phyloP scores from a whole-genome alignment of 1,139 yeast genomes.

The Pichia sp. region DNA sequence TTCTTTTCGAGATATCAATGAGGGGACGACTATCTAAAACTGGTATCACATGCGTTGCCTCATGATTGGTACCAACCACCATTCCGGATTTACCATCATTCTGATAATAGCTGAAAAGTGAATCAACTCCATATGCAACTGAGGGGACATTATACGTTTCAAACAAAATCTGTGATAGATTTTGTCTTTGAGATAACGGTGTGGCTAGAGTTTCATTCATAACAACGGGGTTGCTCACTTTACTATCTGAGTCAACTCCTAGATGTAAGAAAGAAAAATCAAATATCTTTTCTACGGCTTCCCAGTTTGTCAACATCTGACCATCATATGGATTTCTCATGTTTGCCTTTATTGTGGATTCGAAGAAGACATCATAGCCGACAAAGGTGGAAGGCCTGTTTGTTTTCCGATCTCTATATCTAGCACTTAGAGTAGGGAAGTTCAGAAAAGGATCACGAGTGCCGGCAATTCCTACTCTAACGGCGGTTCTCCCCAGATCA shows the following conservation, averaged over 20 bases:
- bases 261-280: constrained; percentile 82
- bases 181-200: constrained; percentile 63
- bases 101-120: constrained; percentile 62
- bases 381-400: constrained; percentile 61
- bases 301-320: constrained; percentile 86
- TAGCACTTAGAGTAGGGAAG: constrained; percentile 67
- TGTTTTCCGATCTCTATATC: constrained; percentile 74
- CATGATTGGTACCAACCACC: constrained; percentile 78
- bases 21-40: constrained; percentile 64
- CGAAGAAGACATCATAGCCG: constrained; percentile 79
- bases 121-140: constrained; percentile 76
- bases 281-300: constrained; percentile 70
- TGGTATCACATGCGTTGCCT: constrained; percentile 79
- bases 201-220: constrained; percentile 75
- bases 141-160: constrained; percentile 76
- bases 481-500: constrained; percentile 68
- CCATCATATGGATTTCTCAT: constrained; percentile 86
- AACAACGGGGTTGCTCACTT: constrained; percentile 74
- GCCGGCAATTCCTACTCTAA: constrained; percentile 68
- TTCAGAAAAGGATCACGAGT: constrained; percentile 53
- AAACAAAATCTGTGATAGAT: constrained; percentile 74
- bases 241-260: constrained; percentile 56
- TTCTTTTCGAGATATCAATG: constrained; percentile 66
- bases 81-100: constrained; percentile 51
- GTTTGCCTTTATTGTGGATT: constrained; percentile 61